phyloP scores from a whole-genome alignment of 2,329 filamentous ascomycete species.

The Neurospora crassa region DNA sequence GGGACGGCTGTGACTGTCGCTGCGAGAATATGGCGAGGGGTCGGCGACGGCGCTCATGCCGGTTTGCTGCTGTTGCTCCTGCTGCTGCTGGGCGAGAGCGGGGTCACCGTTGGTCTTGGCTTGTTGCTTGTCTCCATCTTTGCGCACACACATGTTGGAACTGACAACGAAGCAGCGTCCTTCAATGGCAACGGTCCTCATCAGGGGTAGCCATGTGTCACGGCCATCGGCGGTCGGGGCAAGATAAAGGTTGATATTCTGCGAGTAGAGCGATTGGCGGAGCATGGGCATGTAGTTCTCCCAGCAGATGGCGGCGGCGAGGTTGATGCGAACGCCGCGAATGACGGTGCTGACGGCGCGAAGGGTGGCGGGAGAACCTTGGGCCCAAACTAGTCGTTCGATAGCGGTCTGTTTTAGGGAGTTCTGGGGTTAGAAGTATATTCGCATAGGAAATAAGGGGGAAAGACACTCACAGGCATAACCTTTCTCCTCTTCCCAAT shows the following conservation, averaged over 20 bases:
- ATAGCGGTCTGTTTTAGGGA: conserved; percentile 48
- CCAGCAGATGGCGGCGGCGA: conserved; percentile 90
- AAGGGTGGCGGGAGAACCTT: conserved; percentile 70
- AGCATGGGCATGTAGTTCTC: conserved; percentile 94
- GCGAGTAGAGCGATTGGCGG: conserved; percentile 72
- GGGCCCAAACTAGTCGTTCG: conserved; percentile 81
- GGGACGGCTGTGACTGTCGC: conserved; percentile 4
- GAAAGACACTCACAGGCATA: conserved; percentile 57
- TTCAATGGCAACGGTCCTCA: conserved; percentile 74
- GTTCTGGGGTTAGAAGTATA: background rate
- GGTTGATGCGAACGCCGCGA: conserved; percentile 66
- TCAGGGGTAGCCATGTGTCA: conserved; percentile 73
- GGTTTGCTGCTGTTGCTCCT: background rate
- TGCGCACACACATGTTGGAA: conserved; percentile 70
- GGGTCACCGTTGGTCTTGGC: background rate
- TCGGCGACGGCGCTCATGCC: conserved; percentile 28
- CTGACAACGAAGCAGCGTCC: conserved; percentile 78
- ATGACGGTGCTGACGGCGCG: conserved; percentile 71
- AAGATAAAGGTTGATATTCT: conserved; percentile 87
- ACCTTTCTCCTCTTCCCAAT: conserved; percentile 86
- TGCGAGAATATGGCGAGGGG: conserved; percentile 1
- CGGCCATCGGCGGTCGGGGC: conserved; percentile 82
- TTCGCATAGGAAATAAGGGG: background rate
- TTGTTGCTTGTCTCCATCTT: conserved; percentile 45
- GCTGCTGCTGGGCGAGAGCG: conserved; percentile 3